A percentile compares a stretch with the other conserved stretches of the same genome.
Conservation (phyloP, 768 basidiomycete species). For the Psilocybe tampanensis region DNA sequence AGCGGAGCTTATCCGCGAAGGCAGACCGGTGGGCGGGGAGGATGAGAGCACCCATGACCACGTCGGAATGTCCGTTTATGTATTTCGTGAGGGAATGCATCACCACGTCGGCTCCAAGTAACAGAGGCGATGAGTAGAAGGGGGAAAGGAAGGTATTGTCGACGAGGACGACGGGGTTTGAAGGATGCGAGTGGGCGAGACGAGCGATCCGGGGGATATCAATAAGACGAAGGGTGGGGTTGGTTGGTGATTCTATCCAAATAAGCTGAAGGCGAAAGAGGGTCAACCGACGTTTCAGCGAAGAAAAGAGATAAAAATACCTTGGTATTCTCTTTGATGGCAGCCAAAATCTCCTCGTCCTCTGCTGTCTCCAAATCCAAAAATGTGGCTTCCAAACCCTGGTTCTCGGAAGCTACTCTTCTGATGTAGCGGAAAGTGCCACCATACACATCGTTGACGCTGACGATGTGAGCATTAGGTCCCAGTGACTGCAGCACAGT, state of each 20-base stretch:
- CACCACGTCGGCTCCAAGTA: slow-evolving; percentile 84
- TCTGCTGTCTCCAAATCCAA: slow-evolving; percentile 75
- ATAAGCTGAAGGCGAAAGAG: slow-evolving; percentile 58
- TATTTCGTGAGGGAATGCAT: slow-evolving; percentile 88
- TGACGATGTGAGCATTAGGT: slow-evolving; percentile 74
- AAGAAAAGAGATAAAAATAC: slow-evolving; percentile 1
- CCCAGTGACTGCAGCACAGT: slow-evolving; percentile 80
- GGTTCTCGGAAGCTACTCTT: slow-evolving; percentile 60
- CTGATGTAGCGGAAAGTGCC: slow-evolving; percentile 88
- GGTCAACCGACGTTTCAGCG: neutral
- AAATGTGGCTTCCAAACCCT: slow-evolving; percentile 74
- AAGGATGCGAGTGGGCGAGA: slow-evolving; percentile 64
- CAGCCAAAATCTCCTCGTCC: slow-evolving; percentile 63
- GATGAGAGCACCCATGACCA: slow-evolving; percentile 86
- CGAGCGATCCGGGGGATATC: slow-evolving; percentile 73
- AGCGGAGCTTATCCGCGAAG: slow-evolving; percentile 63
- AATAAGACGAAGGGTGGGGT: slow-evolving; percentile 88
- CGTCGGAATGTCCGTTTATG: slow-evolving; percentile 92
- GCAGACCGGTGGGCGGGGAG: slow-evolving; percentile 56
- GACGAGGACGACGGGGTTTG: slow-evolving; percentile 78
- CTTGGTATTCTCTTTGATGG: slow-evolving; percentile 53
- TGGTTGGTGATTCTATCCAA: slow-evolving; percentile 96
- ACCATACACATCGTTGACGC: slow-evolving; percentile 93
- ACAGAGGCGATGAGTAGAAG: slow-evolving; percentile 86
- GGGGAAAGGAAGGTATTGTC: slow-evolving; percentile 97